Percentiles rank a stretch among this genome's conserved stretches.
Evolutionary conservation across 1,139 yeast genomes (phyloP).

Genomic region (Sugiyamaella xylanicola): DNA sequence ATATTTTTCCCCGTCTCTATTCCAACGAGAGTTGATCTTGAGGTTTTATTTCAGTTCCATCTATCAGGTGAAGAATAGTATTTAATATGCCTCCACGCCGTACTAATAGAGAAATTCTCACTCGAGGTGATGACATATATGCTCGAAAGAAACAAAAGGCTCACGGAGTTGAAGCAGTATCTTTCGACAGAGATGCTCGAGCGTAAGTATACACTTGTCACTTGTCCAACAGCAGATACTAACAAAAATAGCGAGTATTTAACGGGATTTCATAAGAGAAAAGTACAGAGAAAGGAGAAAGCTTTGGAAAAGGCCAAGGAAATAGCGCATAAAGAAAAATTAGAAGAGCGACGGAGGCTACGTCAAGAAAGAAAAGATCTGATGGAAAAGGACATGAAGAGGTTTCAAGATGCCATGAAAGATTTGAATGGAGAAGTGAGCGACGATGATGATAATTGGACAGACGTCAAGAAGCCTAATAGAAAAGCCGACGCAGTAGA

Average conservation of each 20-base stretch:
- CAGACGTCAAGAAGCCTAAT: slow-evolving; percentile 24
- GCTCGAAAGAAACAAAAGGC: slow-evolving; percentile 64
- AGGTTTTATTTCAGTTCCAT: background rate
- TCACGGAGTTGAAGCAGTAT: slow-evolving; percentile 76
- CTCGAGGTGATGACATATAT: slow-evolving; percentile 78
- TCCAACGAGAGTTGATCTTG: too few relatives aligned
- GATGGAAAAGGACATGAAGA: slow-evolving; percentile 61
- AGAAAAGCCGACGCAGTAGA: slow-evolving; percentile 13
- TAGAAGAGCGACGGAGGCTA: slow-evolving; percentile 73
- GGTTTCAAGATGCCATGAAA: slow-evolving; percentile 58
- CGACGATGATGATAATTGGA: slow-evolving; percentile 30
- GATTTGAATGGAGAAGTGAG: slow-evolving; percentile 45
- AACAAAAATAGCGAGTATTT: slow-evolving; percentile 57
- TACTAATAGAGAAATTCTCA: slow-evolving; percentile 75
- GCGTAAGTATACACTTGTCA: slow-evolving; percentile 37
- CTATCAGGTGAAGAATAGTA: background rate
- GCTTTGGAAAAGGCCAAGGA: slow-evolving; percentile 77
- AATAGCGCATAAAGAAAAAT: slow-evolving; percentile 67
- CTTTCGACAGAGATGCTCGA: slow-evolving; percentile 73
- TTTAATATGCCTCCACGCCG: slow-evolving; percentile 21
- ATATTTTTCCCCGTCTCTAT: background rate
- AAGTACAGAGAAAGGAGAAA: slow-evolving; percentile 80
- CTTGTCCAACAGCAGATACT: background rate
- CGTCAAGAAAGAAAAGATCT: slow-evolving; percentile 71
- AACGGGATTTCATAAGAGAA: slow-evolving; percentile 95